Evolutionary conservation across 148 eudicot genomes (phyloP).

Genomic region (Nepenthes gracilis): DNA sequence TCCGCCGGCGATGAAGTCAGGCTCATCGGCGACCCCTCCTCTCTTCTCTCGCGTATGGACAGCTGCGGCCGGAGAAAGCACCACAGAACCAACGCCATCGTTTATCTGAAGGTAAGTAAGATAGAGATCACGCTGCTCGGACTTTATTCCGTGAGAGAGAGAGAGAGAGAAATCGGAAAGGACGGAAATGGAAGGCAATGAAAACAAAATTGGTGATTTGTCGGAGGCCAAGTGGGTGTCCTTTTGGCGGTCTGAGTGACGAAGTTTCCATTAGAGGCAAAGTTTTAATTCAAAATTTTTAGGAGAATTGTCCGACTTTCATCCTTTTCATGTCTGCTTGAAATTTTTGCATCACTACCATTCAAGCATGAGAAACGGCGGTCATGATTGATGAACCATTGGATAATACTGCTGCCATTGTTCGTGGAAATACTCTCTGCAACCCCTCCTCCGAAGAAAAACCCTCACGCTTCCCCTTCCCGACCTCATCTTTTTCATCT

Average conservation of each 20-base stretch:
- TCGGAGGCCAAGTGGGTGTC: background rate
- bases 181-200: background rate
- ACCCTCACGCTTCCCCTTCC: too few species aligned
- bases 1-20: constrained; percentile 17
- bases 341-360: background rate
- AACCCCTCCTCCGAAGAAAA: too few species aligned
- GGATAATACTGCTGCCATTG: too few species aligned
- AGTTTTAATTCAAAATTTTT: background rate
- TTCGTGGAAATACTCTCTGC: too few species aligned
- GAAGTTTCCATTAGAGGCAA: constrained; percentile 13
- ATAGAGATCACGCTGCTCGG: background rate
- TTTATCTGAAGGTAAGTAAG: constrained; percentile 61
- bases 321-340: background rate
- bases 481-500: too few species aligned
- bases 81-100: constrained; percentile 27
- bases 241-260: constrained; percentile 1
- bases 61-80: constrained; percentile 20
- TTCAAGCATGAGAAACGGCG: too few species aligned
- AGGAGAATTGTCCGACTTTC: background rate
- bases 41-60: constrained; percentile 23
- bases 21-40: constrained; percentile 32
- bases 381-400: too few species aligned
- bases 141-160: too few species aligned
- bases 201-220: background rate
- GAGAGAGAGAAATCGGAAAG: background rate